Conservation (phyloP, 2,329 filamentous ascomycete species). For the Calonectria montana region DNA sequence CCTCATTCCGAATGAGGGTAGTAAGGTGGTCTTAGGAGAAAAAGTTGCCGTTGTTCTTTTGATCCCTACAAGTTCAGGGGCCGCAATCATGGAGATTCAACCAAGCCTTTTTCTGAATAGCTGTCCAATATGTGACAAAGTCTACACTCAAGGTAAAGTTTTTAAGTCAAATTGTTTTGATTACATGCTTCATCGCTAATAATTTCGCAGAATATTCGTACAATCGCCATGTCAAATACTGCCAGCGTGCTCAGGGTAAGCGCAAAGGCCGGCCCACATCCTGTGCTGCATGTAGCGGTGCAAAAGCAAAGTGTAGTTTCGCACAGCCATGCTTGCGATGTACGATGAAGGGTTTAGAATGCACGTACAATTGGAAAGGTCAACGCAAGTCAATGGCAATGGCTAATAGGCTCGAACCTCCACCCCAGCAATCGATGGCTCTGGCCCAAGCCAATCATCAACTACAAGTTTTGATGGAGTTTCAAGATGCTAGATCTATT, state of each 20-base stretch:
- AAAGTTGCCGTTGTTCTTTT: too few relatives aligned
- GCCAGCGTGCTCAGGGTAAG: slow-evolving; percentile 34
- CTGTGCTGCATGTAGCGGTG: slow-evolving; percentile 32
- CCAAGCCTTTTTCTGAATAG: background rate
- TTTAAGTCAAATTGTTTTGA: fast-evolving
- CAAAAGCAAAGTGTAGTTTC: slow-evolving; percentile 42
- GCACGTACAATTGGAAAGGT: slow-evolving; percentile 17
- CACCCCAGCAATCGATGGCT: too few relatives aligned
- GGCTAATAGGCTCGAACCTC: background rate
- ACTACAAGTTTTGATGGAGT: background rate
- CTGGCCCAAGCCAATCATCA: too few relatives aligned
- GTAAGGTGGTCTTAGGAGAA: too few relatives aligned
- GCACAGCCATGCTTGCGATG: slow-evolving; percentile 37
- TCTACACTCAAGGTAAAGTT: slow-evolving; percentile 34
- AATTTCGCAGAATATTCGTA: slow-evolving; percentile 31
- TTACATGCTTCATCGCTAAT: background rate
- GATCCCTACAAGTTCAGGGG: too few relatives aligned
- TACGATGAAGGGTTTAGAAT: slow-evolving; percentile 23
- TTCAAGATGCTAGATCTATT: background rate
- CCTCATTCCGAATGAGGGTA: background rate
- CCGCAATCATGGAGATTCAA: background rate
- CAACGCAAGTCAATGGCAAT: fast-evolving
- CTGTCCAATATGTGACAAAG: slow-evolving; percentile 36
- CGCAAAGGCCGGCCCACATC: slow-evolving; percentile 41
- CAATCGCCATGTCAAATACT: slow-evolving; percentile 42